Conservation (phyloP, 2,329 filamentous ascomycete species). For the Microcera coccophila region DNA sequence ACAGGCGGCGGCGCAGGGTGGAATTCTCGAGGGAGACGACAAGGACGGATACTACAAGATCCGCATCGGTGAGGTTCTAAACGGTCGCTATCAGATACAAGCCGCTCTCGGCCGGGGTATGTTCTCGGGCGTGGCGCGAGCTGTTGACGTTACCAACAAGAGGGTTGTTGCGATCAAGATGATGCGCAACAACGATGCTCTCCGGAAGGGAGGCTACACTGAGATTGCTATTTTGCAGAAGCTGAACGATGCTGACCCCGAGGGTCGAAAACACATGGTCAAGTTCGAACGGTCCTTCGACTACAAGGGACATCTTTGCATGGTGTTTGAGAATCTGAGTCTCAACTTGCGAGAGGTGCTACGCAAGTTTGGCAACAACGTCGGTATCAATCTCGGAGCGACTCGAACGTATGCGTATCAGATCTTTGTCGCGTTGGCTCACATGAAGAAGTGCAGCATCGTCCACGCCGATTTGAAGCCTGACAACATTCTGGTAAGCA, state of each 20-base stretch:
- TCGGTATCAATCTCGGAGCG: slow-evolving; percentile 84
- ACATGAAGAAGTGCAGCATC: slow-evolving; percentile 88
- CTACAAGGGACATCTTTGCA: slow-evolving; percentile 91
- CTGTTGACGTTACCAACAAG: slow-evolving; percentile 70
- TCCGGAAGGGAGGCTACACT: slow-evolving; percentile 86
- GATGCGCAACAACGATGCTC: slow-evolving; percentile 91
- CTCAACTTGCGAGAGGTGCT: slow-evolving; percentile 91
- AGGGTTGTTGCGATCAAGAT: slow-evolving; percentile 93
- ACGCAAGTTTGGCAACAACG: slow-evolving; percentile 92
- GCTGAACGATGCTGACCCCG: slow-evolving; percentile 77
- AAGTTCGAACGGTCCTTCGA: slow-evolving; percentile 84
- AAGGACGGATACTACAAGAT: slow-evolving; percentile 96
- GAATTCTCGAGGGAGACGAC: slow-evolving; percentile 88
- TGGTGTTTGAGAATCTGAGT: slow-evolving; percentile 93
- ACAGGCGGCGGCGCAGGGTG: slow-evolving; percentile 62
- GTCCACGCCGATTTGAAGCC: slow-evolving; percentile 96
- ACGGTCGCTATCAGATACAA: slow-evolving; percentile 84
- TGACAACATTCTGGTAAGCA: slow-evolving; percentile 81
- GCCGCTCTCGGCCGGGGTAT: slow-evolving; percentile 87
- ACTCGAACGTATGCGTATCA: slow-evolving; percentile 89
- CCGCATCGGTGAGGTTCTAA: slow-evolving; percentile 83
- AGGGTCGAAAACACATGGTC: slow-evolving; percentile 88
- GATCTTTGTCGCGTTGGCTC: slow-evolving; percentile 83
- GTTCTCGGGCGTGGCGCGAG: slow-evolving; percentile 93
- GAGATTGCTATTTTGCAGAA: slow-evolving; percentile 92